Evolutionary conservation across 805 yeast genomes (phyloP), one percentile per base, ranked within the genome.

Genomic region (Alloascoidea hylecoeti): DNA sequence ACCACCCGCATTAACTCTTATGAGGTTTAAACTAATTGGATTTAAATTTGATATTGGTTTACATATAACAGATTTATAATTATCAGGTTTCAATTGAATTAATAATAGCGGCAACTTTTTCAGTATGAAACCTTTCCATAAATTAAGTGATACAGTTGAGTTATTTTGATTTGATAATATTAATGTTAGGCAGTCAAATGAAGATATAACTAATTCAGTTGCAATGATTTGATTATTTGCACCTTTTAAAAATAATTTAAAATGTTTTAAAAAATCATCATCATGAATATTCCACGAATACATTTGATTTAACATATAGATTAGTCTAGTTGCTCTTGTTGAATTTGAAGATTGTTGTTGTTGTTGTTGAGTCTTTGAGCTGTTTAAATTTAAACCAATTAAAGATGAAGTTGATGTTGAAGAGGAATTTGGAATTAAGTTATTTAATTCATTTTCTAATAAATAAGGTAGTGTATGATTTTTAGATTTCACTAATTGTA

Each of bases 71-170:
- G 51, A 36, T 33, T 55, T 56, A 5, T 46, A 42, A 18, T 51
- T 49, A 33, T 49, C 51, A 30, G 56, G 39, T 15, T 50, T 46
- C 15, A 61, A 47, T 12, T 56, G 54, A 34, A 52, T 46, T 14
- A 72, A 55, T 2, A 70, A 43, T 3, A 66, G 46, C 2, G 79
- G 78, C 3, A 72, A 48, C 32, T 63, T 60, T 42, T 66, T 68
- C 3, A 58, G 48, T 5, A 72, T 52, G 41, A 70, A 71, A 2
- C 62, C 47, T 17, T 57, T 57, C 73, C 75, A 70, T 36, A 60
- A 58, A 38, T 59, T 50, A 28, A 56, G 57, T 35, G 59, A 47
- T 19, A 57, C 44, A n/a, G n/a, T n/a, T 17, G 58, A 51, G 4
- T 55, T 49, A 18, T 50, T 48, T 12, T 62, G 51, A 34, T 60